Evolutionary conservation across 495 filamentous ascomycete genomes (phyloP), one percentile per base, ranked within the genome.

Genomic region (Alectoria sarmentosa): DNA sequence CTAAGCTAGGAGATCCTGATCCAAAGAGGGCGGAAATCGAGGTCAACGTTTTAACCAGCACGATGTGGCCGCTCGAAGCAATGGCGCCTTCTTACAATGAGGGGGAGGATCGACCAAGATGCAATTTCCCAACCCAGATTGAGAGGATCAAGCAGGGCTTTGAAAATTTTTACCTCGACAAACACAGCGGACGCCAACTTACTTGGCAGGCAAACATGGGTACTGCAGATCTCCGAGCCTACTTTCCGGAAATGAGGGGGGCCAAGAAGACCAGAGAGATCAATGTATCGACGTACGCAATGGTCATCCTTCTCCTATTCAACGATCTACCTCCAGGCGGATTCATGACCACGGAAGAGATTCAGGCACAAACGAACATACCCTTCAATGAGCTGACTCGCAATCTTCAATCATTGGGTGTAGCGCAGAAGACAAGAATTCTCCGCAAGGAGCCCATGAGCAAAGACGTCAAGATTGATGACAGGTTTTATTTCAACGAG

Each of bases 11-110:
- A 11, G 88, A 89, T 63, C 77, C 78, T 0, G 88, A 90, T 60
- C 75, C 80, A 30, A 88, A 83, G 70, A 84, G 80, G 34, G 82
- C 90, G 38, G 94, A 97, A 21, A 78, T 99, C 32, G 83, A 81
- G 49, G 86, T 96, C 75, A 89, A 86, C 64, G 86, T 98, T 49
- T 81, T 99, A 46, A 98, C 94, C 8, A 90, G 84, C 66, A 97
- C 93, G 60, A 91, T 91, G 73, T 99, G 94, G 94, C 94, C 94
- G 3, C 82, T 90, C 69, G 92, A 96, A 62, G 79, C 88, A 41
- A 92, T 96, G 87, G 84, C 86, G 15, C 77, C 74, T 75, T 78
- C 69, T n/a, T 64, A 66, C 17, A 77, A 76, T 55, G 82, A 85
- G 32, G 86, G 83, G 1, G 75, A 79, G 3, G 76, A 76, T 32